Base-by-base conservation (phyloP, 441 rosid genomes). In the Populus tomentosa region DNA sequence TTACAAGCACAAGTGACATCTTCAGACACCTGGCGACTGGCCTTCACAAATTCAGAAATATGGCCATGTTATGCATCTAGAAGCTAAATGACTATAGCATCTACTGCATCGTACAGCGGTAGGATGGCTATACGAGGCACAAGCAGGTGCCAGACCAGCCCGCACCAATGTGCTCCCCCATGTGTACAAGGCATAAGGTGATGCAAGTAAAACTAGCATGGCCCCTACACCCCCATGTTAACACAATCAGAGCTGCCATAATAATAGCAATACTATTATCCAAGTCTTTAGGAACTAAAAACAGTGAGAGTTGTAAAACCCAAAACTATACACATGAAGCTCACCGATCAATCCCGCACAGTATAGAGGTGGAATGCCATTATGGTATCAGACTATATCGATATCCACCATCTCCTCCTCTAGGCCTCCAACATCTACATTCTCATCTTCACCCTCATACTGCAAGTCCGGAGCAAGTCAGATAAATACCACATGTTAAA, bases 371-470 rank as follows among this genome's bases (percentile, higher is more conserved):
- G 65, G 65, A 13, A 28, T 5, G 61, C 7, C 71, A 40, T 33
- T 30, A 2, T 36, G n/a, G 21, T 8, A 42, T 81, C 80, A 84
- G 23, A 82, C 65, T 26, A 77, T 84, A 28, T 87, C 88, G 42
- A 82, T 86, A 20, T 89, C 84, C 75, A 67, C 82, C 75, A 79
- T 81, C 80, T 84, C 89, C 33, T 85, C 90, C 56, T 85, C 90
- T 78, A 36, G 77, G 78, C 82, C 89, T 24, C 78, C 89, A 50
- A 76, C 79, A 33, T 87, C 85, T 28, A 77, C 85, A 5, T 87
- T 76, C 81, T 83, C 86, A 61, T 86, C 88, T 6, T 79, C 84
- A 61, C 85, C 92, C 82, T 79, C 67, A 26, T 76, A 73, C 94
- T 89, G 90, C 81, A 78, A 4, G 30, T 42, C 53, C 50, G 50